Evolutionary conservation across 345 rosid species (phyloP).

Genomic region (Odontarrhena argentea): DNA sequence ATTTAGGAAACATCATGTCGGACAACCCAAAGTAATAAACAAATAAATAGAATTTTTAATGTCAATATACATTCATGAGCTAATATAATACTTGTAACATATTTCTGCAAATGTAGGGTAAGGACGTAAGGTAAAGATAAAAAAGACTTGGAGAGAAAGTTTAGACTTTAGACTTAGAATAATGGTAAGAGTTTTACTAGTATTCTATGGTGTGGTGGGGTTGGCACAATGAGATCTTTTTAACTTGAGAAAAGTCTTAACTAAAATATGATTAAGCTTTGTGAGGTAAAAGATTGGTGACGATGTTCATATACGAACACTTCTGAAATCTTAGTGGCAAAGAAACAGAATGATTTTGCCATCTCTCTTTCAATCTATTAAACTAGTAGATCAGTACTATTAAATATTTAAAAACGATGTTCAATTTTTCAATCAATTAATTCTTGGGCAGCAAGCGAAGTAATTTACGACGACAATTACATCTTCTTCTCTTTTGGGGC

Average conservation of each 20-base stretch:
- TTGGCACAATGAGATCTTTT: background rate
- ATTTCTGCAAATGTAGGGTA: background rate
- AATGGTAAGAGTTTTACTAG: too few relatives aligned
- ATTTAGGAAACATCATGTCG: constrained; percentile 10
- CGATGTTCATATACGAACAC: too few relatives aligned
- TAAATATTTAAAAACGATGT: too few relatives aligned
- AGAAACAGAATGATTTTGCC: too few relatives aligned
- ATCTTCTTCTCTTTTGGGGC: background rate
- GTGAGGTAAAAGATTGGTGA: too few relatives aligned
- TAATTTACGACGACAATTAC: background rate
- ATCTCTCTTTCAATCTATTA: too few relatives aligned
- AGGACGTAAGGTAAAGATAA: background rate
- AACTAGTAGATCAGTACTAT: too few relatives aligned
- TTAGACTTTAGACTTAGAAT: background rate
- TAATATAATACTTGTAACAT: background rate
- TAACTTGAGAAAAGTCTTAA: background rate
- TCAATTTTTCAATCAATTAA: too few relatives aligned
- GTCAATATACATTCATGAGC: background rate
- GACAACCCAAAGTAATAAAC: background rate
- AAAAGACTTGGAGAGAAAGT: constrained; percentile 13
- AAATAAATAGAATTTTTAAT: background rate
- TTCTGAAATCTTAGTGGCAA: too few relatives aligned
- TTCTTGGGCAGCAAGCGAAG: background rate
- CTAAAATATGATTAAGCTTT: background rate
- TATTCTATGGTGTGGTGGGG: background rate